Conservation (phyloP, 768 basidiomycete species). For the Trametes cinnabarina region DNA sequence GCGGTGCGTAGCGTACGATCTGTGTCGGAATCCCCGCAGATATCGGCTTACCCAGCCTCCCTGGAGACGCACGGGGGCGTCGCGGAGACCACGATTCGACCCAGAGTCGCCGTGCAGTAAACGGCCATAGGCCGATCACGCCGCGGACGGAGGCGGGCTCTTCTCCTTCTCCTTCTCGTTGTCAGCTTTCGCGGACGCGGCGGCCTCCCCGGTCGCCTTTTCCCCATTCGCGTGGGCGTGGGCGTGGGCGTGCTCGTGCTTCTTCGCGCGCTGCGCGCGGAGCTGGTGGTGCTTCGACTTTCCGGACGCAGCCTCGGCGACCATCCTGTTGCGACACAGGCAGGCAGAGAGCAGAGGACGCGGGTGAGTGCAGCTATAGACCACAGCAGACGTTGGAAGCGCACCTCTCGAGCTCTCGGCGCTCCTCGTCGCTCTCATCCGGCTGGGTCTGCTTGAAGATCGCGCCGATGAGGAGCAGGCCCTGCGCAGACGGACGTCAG, state of each 20-base stretch:
- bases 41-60: no score
- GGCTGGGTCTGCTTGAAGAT: conserved; percentile 84
- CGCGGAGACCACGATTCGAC: no score
- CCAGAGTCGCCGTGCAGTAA: no score
- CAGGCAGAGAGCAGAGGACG: no score
- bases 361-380: neutral
- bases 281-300: conserved; percentile 54
- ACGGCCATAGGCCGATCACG: neutral
- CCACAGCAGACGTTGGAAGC: conserved; percentile 23
- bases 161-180: neutral
- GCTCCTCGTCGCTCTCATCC: conserved; percentile 91
- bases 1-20: neutral
- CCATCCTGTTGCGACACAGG: no score
- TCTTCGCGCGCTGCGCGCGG: conserved; percentile 14
- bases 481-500: conserved; percentile 41
- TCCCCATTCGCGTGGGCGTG: neutral
- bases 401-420: conserved; percentile 90
- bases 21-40: no score
- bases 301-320: conserved; percentile 79
- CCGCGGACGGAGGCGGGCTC: conserved; percentile 1
- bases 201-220: neutral
- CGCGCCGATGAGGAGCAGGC: conserved; percentile 82
- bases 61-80: no score
- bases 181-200: neutral
- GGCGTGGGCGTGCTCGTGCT: conserved; percentile 1